Base-by-base conservation (phyloP, 495 filamentous ascomycete species). In the Pyrenula aspistea region DNA sequence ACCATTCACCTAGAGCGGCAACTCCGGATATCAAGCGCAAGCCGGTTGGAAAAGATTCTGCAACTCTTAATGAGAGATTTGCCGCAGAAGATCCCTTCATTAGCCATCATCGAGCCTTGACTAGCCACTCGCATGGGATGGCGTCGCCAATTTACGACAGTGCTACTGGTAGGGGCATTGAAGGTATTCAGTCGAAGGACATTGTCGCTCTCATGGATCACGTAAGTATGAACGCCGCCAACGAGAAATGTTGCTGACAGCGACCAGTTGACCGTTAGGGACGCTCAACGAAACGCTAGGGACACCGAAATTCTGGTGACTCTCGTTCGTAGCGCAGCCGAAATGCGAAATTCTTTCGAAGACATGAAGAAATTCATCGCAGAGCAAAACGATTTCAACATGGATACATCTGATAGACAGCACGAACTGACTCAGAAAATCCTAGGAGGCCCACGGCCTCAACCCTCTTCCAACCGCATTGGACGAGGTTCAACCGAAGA, bases 151-250 rank as follows among this genome's bases (percentile, higher is more conserved):
- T 96, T 19, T 97, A 96, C 63, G 93, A 97, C 66, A 84, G 88
- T 59, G 80, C 92, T 21, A 96, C 89, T 3, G 93, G 94, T 24
- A 82, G 78, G 53, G 92, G 91, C 25, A 87, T 95, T 58, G 91
- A 97, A 59, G 78, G 84, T 47, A 99, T 99, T 57, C 85, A 99
- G 68, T 95, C 89, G 3, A 92, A 95, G 71, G 94, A 99, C 66
- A 94, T 99, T 62, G 85, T 97, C 60, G 91, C 93, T 48, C 74
- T 99, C 23, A 97, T 99, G 93, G 91, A 99, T 65, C 93, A 95
- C 68, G 84, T 87, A 76, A 80, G 83, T 73, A n/a, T 60, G 22
- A 23, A 19, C 49, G 36, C 49, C 31, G 53, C 47, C 49, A 20
- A 22, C 20, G 0, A 47, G 15, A 8, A 42, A 15, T 55, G 10